Evolutionary conservation across 768 basidiomycete species (phyloP), one percentile per base, ranked within the genome.

Genomic region (Lactarius trivialis): DNA sequence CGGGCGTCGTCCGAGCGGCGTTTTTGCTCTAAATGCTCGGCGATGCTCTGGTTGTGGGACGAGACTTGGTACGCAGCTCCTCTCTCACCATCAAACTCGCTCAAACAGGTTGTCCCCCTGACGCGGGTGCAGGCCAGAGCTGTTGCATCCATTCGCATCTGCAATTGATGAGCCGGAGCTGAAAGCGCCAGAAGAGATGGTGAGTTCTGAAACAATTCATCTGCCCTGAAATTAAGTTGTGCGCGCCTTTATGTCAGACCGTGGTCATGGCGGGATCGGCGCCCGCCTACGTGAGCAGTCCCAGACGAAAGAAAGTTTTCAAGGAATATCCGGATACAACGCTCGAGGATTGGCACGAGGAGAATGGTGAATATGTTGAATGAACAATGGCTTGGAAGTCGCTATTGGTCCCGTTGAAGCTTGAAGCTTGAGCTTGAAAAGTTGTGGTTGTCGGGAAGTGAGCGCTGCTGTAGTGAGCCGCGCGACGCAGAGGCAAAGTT

Each of bases 11-110:
- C 85, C 12, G 82, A 87, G 65, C 75, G 86, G 36, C 80, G 79
- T 65, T 88, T 88, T 68, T 87, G 86, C 68, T 77, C 76, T 32
- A 81, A 78, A 60, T 88, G 85, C 68, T 82, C 84, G 1, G 70
- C 78, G 48, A 86, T 87, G 86, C 72, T 87, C 9, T 88, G 86
- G 86, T 67, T 84, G 30, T 87, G 82, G 60, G 83, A 86, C 57
- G 68, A 75, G 54, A 62, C 65, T 1, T 85, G 84, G 85, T 86
- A 53, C 39, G 77, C 63, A 15, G 14, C n/a, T 11, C n/a, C 43
- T 3, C 9, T 19, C n/a, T 3, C 9, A 8, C 21, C 9, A 5
- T 45, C 4, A 24, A 45, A 5, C 21, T 4, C n/a, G 41, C 36
- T 36, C 36, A 36, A 8, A 36, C 36, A 36, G 12, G 3, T n/a